Evolutionary conservation across 257 asterid genomes (phyloP).

Genomic region (Capsicum pubescens): DNA sequence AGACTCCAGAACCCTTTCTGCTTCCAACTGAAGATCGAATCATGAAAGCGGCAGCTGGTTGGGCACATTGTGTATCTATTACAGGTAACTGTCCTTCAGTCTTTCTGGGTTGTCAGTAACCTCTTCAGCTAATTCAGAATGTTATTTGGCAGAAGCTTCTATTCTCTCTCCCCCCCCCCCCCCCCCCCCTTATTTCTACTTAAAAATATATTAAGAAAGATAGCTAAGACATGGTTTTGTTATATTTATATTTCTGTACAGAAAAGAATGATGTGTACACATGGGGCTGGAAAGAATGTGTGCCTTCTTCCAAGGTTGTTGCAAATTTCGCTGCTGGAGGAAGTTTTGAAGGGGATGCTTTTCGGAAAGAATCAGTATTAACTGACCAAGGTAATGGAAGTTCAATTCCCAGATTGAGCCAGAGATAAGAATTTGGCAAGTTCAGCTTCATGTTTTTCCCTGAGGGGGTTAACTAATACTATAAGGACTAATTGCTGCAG

Average conservation of each 20-base stretch:
- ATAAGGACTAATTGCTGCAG: constrained; percentile 35
- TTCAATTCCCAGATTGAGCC: background rate
- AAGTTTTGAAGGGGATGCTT: constrained; percentile 46
- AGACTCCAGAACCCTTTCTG: constrained; percentile 64
- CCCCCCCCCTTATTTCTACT: background rate
- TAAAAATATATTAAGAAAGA: background rate
- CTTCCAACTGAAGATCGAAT: constrained; percentile 63
- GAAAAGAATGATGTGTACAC: constrained; percentile 65
- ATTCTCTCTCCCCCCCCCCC: no score
- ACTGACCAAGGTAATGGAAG: constrained; percentile 56
- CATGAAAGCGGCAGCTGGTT: constrained; percentile 73
- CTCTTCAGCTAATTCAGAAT: background rate
- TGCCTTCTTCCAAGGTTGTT: constrained; percentile 67
- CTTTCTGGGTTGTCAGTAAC: background rate
- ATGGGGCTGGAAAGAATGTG: constrained; percentile 94
- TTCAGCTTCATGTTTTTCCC: background rate
- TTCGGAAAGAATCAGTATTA: constrained; percentile 43
- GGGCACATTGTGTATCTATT: constrained; percentile 78
- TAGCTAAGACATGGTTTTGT: background rate
- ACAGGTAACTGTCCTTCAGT: constrained; percentile 50
- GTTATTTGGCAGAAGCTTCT: background rate
- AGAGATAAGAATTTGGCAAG: background rate
- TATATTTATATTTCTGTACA: constrained; percentile 32
- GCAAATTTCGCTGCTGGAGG: constrained; percentile 42
- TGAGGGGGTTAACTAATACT: constrained; percentile 32